A percentile compares a stretch with the other conserved stretches of the same genome.
Conservation (phyloP, 2,329 filamentous ascomycete species). For the Colletotrichum horii region DNA sequence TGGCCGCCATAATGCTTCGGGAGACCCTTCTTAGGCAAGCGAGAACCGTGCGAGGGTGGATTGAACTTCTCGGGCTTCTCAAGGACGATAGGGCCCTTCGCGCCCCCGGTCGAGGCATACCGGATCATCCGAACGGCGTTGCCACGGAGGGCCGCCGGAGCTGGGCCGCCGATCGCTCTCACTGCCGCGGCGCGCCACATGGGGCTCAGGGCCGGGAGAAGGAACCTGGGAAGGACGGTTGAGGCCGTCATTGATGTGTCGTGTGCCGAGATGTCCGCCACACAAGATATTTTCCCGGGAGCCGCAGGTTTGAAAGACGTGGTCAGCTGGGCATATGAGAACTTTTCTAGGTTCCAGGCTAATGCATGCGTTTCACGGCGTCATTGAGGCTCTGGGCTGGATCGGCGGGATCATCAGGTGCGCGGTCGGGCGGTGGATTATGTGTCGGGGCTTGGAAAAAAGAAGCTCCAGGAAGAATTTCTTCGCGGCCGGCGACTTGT, state of each 20-base stretch:
- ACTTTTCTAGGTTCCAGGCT: not conserved
- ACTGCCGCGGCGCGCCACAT: constrained; percentile 52
- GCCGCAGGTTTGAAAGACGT: not conserved
- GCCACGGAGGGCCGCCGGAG: not conserved
- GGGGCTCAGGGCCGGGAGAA: constrained; percentile 66
- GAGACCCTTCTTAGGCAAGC: constrained; percentile 62
- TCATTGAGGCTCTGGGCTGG: constrained; percentile 12
- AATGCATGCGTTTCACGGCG: constrained; percentile 11
- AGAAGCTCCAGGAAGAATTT: constrained; percentile 19
- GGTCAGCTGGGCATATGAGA: constrained; percentile 4
- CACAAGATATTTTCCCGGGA: not conserved
- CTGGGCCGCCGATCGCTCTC: constrained; percentile 32
- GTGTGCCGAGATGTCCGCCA: not conserved
- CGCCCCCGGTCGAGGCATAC: constrained; percentile 34
- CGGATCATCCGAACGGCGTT: constrained; percentile 26
- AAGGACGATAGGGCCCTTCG: constrained; percentile 71
- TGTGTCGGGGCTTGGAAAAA: constrained; percentile 13
- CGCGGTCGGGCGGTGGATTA: not conserved
- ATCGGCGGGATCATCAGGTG: constrained; percentile 14
- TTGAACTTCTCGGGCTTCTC: constrained; percentile 90
- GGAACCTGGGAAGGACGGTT: constrained; percentile 67
- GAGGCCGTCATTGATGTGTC: constrained; percentile 45
- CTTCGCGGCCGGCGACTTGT: not conserved
- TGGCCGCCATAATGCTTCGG: constrained; percentile 78
- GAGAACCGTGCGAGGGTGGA: constrained; percentile 85